These are phyloP conservation scores for Hibiscus trionum DNA, from an alignment of 345 rosid species.

Conservation along the genomic window DNA sequence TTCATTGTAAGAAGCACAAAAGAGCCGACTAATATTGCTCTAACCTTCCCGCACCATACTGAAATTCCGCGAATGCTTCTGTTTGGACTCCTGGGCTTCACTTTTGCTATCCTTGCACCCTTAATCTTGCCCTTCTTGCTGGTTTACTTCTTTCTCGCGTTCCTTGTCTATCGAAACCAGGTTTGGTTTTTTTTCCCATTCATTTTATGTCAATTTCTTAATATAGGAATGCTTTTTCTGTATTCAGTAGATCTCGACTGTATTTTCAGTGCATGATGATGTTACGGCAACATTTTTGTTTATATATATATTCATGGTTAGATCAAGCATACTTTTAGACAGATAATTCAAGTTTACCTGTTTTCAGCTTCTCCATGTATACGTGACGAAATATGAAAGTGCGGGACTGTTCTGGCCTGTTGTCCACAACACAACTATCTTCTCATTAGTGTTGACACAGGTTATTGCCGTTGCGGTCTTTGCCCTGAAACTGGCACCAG, in stretches of 20 bases:
- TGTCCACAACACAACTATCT: constrained; percentile 75
- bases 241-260: neutral
- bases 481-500: constrained; percentile 58
- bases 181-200: constrained; percentile 19
- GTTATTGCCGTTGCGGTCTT: constrained; percentile 80
- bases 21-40: constrained; percentile 34
- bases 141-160: constrained; percentile 61
- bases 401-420: constrained; percentile 89
- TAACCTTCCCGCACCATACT: constrained; percentile 73
- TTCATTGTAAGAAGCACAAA: constrained; percentile 32
- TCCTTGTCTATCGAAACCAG: constrained; percentile 74
- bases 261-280: neutral
- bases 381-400: constrained; percentile 57
- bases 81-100: constrained; percentile 82
- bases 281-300: neutral
- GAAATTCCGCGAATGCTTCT: constrained; percentile 78
- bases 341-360: neutral
- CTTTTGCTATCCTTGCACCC: constrained; percentile 75
- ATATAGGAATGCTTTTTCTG: no score
- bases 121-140: constrained; percentile 71
- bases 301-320: neutral
- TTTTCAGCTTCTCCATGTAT: constrained; percentile 76
- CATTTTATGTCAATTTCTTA: neutral
- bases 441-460: constrained; percentile 77
- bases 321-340: neutral